phyloP scores from a whole-genome alignment of 1,284 basidiomycete species.

The Rhodotorula sp. region DNA sequence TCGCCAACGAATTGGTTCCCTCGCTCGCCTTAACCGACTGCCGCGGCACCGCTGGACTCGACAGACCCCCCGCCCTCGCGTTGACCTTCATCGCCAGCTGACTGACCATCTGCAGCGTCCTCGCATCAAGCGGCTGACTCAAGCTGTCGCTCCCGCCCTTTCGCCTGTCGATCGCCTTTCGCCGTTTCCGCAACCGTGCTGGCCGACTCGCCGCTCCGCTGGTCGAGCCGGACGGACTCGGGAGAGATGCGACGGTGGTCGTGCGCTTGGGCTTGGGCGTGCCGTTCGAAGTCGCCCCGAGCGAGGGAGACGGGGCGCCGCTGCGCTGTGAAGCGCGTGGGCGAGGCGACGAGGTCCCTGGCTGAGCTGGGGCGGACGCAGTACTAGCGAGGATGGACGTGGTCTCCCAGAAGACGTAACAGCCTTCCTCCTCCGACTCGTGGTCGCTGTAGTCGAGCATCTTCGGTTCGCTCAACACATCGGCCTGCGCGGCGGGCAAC shows the following conservation, averaged over 20 bases:
- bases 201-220: neutral
- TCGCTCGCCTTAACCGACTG: neutral
- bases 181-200: constrained; percentile 11
- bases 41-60: neutral
- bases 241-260: constrained; percentile 2
- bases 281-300: neutral
- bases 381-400: neutral
- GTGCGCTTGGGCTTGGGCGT: constrained; percentile 18
- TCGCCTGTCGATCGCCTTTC: neutral
- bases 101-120: constrained; percentile 13
- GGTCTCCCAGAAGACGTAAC: constrained; percentile 15
- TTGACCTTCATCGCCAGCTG: constrained; percentile 16
- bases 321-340: neutral
- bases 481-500: neutral
- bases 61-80: constrained; percentile 1
- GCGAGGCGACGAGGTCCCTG: neutral
- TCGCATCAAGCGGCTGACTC: constrained; percentile 18
- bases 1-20: neutral
- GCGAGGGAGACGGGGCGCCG: constrained; percentile 12
- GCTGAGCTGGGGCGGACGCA: neutral
- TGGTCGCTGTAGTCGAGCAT: neutral
- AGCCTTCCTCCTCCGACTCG: constrained; percentile 12
- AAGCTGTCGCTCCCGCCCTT: neutral
- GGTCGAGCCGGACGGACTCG: constrained; percentile 12
- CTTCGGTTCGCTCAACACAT: neutral